These are phyloP conservation scores for Phytopythium cucurbitacearum DNA, from an alignment of 352 stramenopile species.

Conservation along the genomic window DNA sequence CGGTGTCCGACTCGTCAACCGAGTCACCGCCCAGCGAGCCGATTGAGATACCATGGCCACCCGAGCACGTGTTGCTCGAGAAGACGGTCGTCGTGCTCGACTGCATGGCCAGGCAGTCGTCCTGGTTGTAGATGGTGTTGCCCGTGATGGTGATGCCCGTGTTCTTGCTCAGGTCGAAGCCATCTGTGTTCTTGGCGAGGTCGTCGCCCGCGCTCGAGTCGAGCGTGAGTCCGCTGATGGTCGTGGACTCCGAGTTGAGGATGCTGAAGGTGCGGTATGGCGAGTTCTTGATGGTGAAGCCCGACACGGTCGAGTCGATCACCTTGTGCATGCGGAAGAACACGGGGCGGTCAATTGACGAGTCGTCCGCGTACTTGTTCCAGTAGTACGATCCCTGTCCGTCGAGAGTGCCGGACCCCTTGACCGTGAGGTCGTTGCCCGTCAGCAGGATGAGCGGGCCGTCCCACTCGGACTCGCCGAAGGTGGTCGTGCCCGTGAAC, in stretches of 20 bases:
- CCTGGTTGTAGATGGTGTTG: constrained; percentile 23
- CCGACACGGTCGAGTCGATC: constrained; percentile 20
- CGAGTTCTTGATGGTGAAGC: constrained; percentile 43
- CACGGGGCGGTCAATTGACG: constrained; percentile 19
- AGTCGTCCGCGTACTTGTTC: constrained; percentile 10
- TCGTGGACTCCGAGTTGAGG: constrained; percentile 19
- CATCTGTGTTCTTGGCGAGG: constrained; percentile 15
- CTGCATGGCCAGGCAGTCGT: constrained; percentile 26
- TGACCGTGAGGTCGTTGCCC: constrained; percentile 16
- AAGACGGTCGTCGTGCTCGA: constrained; percentile 22
- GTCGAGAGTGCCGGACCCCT: constrained; percentile 18
- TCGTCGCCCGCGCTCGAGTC: constrained; percentile 15
- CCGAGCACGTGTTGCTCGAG: constrained; percentile 15
- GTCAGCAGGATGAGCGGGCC: constrained; percentile 27
- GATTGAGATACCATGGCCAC: constrained; percentile 20
- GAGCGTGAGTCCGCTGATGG: constrained; percentile 14
- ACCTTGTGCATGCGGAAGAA: constrained; percentile 19
- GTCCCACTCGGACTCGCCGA: constrained; percentile 25
- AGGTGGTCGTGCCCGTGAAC: constrained; percentile 32
- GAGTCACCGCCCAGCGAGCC: constrained; percentile 12
- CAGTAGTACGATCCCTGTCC: constrained; percentile 23
- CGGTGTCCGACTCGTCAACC: constrained; percentile 17
- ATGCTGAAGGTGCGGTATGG: constrained; percentile 38
- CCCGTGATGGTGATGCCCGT: constrained; percentile 19
- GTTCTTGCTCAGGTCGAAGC: constrained; percentile 22